Base-by-base conservation (phyloP, 1,284 basidiomycete species). In the Sanghuangporus baumii region DNA sequence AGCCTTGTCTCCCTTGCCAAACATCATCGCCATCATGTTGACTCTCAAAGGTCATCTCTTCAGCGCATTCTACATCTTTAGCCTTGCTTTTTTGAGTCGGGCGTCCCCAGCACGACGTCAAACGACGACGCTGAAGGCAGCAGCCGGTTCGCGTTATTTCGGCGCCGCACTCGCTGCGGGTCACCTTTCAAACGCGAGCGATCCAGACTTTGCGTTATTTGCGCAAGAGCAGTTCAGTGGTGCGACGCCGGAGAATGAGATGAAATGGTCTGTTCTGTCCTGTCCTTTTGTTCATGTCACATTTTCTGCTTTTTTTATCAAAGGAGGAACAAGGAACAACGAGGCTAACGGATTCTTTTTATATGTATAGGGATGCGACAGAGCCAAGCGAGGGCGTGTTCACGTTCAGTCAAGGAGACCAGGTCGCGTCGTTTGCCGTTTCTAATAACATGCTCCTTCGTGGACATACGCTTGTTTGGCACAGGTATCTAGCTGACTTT, bases 401-500 rank as follows among this genome's bases (percentile, higher is more conserved):
- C 71, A 79, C 76, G 1, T 83, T 81, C 70, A 69, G 72, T 8
- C 69, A 68, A 20, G 82, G 74, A 18, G 82, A 85, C 64, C 70
- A 68, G 8, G 74, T 85, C 55, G 79, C 77, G 1, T 70, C 75
- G 48, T 72, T 83, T n/a, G 82, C 82, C 0, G 73, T 77, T 63
- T 66, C 69, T 12, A 79, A 80, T 47, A 72, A 74, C 5, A 76
- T 80, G 66, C 69, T 79, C 6, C 61, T 81, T 4, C 71, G 80
- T 65, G 80, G 78, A 71, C 81, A 81, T 69, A 81, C 77, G 66
- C 81, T 79, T 65, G 82, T 84, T 46, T 84, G 83, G 84, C 75
- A 85, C 68, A 79, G 76, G 62, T 82, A 84, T 66, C 74, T 84
- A 1, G 79, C 82, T 0, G 72, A 68, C 70, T 37, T 12, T 2